Base-by-base conservation (phyloP, 1,284 basidiomycete genomes). In the Exobasidium cylindrosporum region DNA sequence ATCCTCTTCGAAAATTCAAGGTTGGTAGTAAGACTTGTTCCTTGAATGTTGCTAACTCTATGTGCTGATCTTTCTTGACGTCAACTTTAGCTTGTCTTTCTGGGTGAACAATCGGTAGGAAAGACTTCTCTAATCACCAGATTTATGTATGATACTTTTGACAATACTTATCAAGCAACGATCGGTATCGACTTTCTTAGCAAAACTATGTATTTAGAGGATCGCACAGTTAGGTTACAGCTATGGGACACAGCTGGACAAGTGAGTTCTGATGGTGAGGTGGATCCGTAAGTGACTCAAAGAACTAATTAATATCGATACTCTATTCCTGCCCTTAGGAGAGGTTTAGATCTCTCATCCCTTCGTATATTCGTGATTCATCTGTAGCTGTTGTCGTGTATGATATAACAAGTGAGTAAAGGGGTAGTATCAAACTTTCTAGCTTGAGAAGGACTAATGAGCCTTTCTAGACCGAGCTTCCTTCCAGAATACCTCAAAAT, bases 201-300 rank as follows among this genome's bases (percentile, higher is more conserved):
- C 83, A 99, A 99, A 85, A 98, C 96, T 0, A 96, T 99, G 92
- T 99, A 99, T 82, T 86, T 98, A 63, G 96, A 99, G 80, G 96
- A 99, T 83, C 85, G 96, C 74, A 99, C 96, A 1, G 95, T 99
- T 54, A 86, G 96, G 77, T 83, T 99, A 82, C 96, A 99, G 81
- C 84, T 99, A 7, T 99, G 94, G 94, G 60, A 99, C 82, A 99
- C 96, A 63, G 95, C 96, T 70, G 92, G 92, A 45, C 92, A 95
- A 85, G 90, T 89, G 74, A 74, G 85, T 78, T 45, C 2, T 59
- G 14, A n/a, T n/a, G n/a, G n/a, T n/a, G n/a, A n/a, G n/a, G n/a
- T n/a, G n/a, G n/a, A n/a, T n/a, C n/a, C n/a, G n/a, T n/a, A 11
- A 29, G 17, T 23, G 49, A 31, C 21, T 13, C 49, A 13, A 11